A percentile compares a stretch with the other conserved stretches of the same genome.
Evolutionary conservation across 805 yeast genomes (phyloP).

Genomic region (Jamesozyma hellenica): DNA sequence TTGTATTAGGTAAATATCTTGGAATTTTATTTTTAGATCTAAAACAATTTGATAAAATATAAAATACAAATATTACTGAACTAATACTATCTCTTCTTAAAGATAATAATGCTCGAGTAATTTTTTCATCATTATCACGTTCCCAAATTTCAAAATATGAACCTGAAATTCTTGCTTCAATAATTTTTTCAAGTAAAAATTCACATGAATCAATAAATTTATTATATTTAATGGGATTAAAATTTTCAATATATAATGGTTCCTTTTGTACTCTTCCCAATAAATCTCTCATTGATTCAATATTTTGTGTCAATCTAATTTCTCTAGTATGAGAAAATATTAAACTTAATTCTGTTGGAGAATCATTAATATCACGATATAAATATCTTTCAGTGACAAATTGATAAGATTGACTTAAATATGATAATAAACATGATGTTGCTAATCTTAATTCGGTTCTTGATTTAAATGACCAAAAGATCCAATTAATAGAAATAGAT

Average conservation of each 20-base stretch:
- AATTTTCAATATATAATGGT: slow-evolving; percentile 29
- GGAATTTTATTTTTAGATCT: slow-evolving; percentile 33
- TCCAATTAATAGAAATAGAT: slow-evolving; percentile 34
- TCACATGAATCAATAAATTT: slow-evolving; percentile 32
- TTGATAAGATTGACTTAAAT: slow-evolving; percentile 39
- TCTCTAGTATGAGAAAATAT: slow-evolving; percentile 39
- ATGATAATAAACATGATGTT: slow-evolving; percentile 31
- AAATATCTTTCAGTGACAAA: slow-evolving; percentile 39
- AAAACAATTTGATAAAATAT: slow-evolving; percentile 35
- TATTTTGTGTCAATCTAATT: slow-evolving; percentile 37
- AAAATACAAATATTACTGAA: slow-evolving; percentile 36
- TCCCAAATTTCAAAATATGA: slow-evolving; percentile 39
- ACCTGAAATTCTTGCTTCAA: slow-evolving; percentile 43
- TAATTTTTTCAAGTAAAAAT: slow-evolving; percentile 32
- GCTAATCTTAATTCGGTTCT: slow-evolving; percentile 34
- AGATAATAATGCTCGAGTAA: slow-evolving; percentile 33
- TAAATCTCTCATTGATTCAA: slow-evolving; percentile 33
- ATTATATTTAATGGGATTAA: slow-evolving; percentile 29
- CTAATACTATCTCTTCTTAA: slow-evolving; percentile 40
- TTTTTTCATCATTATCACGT: slow-evolving; percentile 31
- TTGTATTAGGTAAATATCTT: slow-evolving; percentile 36
- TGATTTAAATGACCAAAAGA: slow-evolving; percentile 41
- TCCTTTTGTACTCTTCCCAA: slow-evolving; percentile 31
- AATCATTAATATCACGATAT: slow-evolving; percentile 38
- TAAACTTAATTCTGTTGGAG: slow-evolving; percentile 36